phyloP scores from a whole-genome alignment of 768 basidiomycete species.

The Podaxis pistillaris region DNA sequence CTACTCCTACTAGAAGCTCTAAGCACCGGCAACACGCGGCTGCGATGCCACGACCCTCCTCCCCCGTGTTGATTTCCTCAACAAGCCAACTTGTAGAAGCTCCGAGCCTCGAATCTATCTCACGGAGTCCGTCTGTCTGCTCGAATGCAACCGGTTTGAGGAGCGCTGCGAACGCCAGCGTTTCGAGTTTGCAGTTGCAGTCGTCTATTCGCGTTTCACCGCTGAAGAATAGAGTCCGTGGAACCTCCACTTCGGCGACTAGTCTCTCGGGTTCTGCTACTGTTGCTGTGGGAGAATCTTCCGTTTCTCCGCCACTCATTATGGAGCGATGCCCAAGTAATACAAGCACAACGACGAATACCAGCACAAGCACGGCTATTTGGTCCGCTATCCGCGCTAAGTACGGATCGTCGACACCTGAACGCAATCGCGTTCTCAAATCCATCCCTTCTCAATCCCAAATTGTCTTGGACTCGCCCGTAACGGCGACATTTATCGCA shows the following conservation, averaged over 20 bases:
- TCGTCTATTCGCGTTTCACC: slow-evolving; percentile 13
- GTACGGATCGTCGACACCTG: neutral
- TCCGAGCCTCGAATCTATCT: neutral
- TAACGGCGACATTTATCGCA: slow-evolving; percentile 14
- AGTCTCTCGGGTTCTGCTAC: neutral
- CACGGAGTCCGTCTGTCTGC: slow-evolving; percentile 7
- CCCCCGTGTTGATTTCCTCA: slow-evolving; percentile 12
- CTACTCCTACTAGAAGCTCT: neutral
- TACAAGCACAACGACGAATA: slow-evolving; percentile 7
- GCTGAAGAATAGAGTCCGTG: slow-evolving; percentile 1
- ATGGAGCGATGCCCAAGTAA: slow-evolving; percentile 8
- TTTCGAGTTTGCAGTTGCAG: slow-evolving; percentile 7
- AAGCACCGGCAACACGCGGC: slow-evolving; percentile 1
- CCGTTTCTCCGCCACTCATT: neutral
- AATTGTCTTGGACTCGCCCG: slow-evolving; percentile 19
- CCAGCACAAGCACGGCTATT: slow-evolving; percentile 5
- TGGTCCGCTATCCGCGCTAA: slow-evolving; percentile 8
- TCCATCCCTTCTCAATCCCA: slow-evolving; percentile 32
- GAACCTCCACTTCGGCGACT: neutral
- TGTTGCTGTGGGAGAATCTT: neutral
- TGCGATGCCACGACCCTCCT: slow-evolving; percentile 10
- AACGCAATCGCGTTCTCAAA: slow-evolving; percentile 26
- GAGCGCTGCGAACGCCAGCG: slow-evolving; percentile 9
- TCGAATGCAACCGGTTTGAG: slow-evolving; percentile 6
- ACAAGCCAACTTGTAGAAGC: slow-evolving; percentile 12